phyloP scores from a whole-genome alignment of 2,329 filamentous ascomycete species.

The Pyricularia grisea region DNA sequence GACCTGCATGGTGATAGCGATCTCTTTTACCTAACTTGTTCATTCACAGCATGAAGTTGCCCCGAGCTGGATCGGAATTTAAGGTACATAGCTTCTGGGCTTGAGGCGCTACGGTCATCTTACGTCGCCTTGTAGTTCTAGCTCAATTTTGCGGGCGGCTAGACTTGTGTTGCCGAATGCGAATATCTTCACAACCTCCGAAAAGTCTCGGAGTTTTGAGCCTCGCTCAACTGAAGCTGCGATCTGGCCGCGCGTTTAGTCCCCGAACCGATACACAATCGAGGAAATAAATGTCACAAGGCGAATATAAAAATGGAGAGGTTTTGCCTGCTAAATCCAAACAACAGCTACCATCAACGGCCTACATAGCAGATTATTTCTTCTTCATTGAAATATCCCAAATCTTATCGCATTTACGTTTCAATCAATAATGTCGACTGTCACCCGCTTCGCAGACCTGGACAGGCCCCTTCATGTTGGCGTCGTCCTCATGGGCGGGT shows the following conservation, averaged over 20 bases:
- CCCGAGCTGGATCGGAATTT: background rate
- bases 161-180: background rate
- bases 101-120: background rate
- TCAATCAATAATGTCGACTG: background rate
- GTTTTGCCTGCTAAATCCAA: background rate
- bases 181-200: background rate
- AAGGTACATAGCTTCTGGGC: background rate
- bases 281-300: background rate
- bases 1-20: background rate
- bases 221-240: background rate
- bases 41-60: background rate
- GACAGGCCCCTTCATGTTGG: constrained; percentile 17
- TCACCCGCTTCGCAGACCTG: constrained; percentile 13
- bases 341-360: background rate
- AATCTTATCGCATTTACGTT: background rate
- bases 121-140: background rate
- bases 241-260: background rate
- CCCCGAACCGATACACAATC: too few species aligned
- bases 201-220: background rate
- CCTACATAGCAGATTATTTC: background rate
- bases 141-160: background rate
- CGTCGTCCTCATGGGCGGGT: constrained; percentile 20
- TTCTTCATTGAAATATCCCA: background rate
- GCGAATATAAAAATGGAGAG: background rate
- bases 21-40: background rate